These are phyloP conservation scores for Globisporangium emineosum DNA, from an alignment of 352 stramenopile species.

Conservation along the genomic window DNA sequence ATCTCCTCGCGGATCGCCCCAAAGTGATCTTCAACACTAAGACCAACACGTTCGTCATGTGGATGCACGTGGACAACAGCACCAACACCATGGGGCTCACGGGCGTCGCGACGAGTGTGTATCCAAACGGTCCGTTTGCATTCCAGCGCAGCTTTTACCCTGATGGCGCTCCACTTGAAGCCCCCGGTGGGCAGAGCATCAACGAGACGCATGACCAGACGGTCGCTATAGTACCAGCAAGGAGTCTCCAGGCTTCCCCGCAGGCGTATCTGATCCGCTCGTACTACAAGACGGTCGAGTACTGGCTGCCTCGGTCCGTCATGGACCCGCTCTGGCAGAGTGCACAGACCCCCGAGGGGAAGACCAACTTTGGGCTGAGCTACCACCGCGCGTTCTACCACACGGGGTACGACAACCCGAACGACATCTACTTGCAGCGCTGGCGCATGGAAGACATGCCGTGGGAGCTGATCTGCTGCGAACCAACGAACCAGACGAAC, in stretches of 20 bases:
- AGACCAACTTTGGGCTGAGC: conserved; percentile 91
- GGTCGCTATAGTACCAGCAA: conserved; percentile 41
- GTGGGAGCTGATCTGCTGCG: conserved; percentile 91
- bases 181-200: conserved; percentile 65
- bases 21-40: conserved; percentile 91
- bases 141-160: conserved; percentile 92
- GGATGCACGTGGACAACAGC: conserved; percentile 92
- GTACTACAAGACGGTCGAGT: conserved; percentile 96
- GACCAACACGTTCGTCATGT: conserved; percentile 94
- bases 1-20: conserved; percentile 76
- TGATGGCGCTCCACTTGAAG: conserved; percentile 72
- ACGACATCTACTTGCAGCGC: conserved; percentile 96
- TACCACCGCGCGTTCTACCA: conserved; percentile 96
- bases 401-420: conserved; percentile 93
- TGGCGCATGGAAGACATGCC: conserved; percentile 93
- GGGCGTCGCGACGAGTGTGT: conserved; percentile 86
- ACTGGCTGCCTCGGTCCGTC: conserved; percentile 91
- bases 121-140: conserved; percentile 90
- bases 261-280: conserved; percentile 90
- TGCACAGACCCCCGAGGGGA: conserved; percentile 73
- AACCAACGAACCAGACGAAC: conserved; percentile 47
- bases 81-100: conserved; percentile 86
- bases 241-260: conserved; percentile 20
- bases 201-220: conserved; percentile 96
- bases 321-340: conserved; percentile 98